These are phyloP conservation scores for Penicillium goetzii DNA, from an alignment of 495 filamentous ascomycete genomes.

Conservation along the genomic window DNA sequence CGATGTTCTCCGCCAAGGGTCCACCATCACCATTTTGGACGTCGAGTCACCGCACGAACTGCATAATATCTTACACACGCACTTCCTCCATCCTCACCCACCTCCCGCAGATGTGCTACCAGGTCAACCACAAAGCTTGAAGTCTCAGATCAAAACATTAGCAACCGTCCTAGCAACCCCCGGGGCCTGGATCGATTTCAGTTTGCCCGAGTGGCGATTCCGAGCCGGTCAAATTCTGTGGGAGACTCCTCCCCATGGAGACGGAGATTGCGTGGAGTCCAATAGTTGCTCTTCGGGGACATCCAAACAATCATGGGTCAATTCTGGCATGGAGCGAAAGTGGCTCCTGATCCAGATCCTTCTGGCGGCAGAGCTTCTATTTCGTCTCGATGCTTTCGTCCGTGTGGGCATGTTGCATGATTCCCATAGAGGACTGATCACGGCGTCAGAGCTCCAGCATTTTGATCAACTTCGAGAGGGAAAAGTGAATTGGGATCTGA, in stretches of 20 bases:
- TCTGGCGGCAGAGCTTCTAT: constrained; percentile 73
- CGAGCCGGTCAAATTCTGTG: constrained; percentile 81
- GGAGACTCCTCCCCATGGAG: constrained; percentile 57
- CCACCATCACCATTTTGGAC: constrained; percentile 46
- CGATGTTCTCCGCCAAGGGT: constrained; percentile 38
- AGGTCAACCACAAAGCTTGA: constrained; percentile 44
- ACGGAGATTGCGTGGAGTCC: constrained; percentile 53
- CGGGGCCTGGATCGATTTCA: constrained; percentile 76
- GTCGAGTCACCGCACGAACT: constrained; percentile 47
- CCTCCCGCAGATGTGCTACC: constrained; percentile 27
- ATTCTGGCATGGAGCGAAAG: constrained; percentile 61
- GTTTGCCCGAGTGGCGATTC: constrained; percentile 77
- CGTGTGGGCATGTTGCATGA: constrained; percentile 54
- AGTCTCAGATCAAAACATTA: constrained; percentile 56
- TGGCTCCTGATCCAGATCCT: constrained; percentile 81
- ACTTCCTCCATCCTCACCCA: constrained; percentile 46
- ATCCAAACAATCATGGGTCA: constrained; percentile 39
- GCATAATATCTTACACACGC: constrained; percentile 48
- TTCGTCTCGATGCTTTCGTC: constrained; percentile 74
- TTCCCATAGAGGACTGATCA: constrained; percentile 51
- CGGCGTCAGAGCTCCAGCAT: constrained; percentile 59
- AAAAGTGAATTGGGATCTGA: constrained; percentile 79
- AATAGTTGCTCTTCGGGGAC: constrained; percentile 40
- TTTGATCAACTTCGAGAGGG: constrained; percentile 67
- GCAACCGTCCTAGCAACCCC: constrained; percentile 48